These are phyloP conservation scores for Kondoa subrosea DNA, from an alignment of 768 basidiomycete genomes.

Conservation along the genomic window DNA sequence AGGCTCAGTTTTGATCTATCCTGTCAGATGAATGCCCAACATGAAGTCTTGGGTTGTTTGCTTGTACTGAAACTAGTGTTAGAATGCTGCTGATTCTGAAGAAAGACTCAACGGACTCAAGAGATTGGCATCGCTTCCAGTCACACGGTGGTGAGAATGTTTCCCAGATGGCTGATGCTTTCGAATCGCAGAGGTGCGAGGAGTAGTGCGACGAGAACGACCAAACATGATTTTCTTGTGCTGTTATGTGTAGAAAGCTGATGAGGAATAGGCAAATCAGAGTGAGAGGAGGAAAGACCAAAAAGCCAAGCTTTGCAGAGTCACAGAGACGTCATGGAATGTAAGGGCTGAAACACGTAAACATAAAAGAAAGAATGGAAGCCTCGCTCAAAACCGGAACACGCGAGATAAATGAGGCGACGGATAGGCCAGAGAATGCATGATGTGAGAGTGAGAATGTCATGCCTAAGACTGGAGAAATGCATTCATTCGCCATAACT, in stretches of 20 bases:
- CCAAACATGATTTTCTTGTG: neutral
- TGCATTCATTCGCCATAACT: neutral
- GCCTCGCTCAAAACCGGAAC: neutral
- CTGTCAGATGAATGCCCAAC: too few species aligned
- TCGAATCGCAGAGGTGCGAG: neutral
- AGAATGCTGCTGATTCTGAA: neutral
- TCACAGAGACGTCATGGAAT: too few species aligned
- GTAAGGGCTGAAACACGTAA: neutral
- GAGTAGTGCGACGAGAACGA: neutral
- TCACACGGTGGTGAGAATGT: neutral
- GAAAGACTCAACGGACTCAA: neutral
- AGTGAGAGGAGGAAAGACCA: too few species aligned
- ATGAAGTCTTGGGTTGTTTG: neutral
- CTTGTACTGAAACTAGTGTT: neutral
- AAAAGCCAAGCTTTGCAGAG: too few species aligned
- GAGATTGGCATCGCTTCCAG: neutral
- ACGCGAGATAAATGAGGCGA: neutral
- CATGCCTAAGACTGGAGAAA: neutral
- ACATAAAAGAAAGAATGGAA: neutral
- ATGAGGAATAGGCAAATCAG: neutral
- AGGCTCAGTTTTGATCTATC: too few species aligned
- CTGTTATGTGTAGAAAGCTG: neutral
- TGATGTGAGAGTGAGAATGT: neutral
- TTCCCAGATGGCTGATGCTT: neutral
- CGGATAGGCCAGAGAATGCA: neutral